Evolutionary conservation across 2,329 filamentous ascomycete genomes (phyloP), one percentile per base, ranked within the genome.

Genomic region (Colletotrichum scovillei): DNA sequence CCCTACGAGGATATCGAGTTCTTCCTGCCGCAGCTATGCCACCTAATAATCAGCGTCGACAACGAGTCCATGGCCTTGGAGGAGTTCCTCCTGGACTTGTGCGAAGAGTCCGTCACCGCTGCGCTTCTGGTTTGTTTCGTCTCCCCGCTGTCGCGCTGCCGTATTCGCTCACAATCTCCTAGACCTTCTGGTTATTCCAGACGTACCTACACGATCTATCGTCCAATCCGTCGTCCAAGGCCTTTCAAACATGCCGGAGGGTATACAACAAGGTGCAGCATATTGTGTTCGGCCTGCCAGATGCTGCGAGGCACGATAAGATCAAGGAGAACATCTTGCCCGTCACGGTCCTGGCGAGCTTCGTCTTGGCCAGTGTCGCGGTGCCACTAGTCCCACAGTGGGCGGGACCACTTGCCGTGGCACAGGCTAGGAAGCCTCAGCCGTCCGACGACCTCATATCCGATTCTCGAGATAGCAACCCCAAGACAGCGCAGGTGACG

Each of bases 101-200:
- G 94, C 84, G 93, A 97, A 83, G 94, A 96, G 84, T 96, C 94
- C 22, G 94, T 95, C 76, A 96, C 94, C 78, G 94, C 93, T 75
- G 94, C 94, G 73, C 86, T 97, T 76, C 86, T 97, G 86, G 94
- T 96, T 86, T 77, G 92, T 86, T 57, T 59, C 52, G 63, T 63
- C 73, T 63, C 71, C 75, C 52, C 59, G 35, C 62, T 52, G 6
- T 49, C 32, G 30, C 28, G 42, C 59, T 38, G 22, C 42, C 58
- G 14, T n/a, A n/a, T 11, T 55, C 64, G n/a, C 73, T 70, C 30
- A 59, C 59, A 56, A 22, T 19, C n/a, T 56, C 75, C 64, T 79
- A 97, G 94, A 96, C 94, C 46, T 97, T 97, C 83, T 97, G 94
- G 94, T 89, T 97, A 64, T 95, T 97, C 82, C 94, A 97, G 84